Base-by-base conservation (phyloP, 176 grass and related monocot species). In the Bothriochloa decipiens region DNA sequence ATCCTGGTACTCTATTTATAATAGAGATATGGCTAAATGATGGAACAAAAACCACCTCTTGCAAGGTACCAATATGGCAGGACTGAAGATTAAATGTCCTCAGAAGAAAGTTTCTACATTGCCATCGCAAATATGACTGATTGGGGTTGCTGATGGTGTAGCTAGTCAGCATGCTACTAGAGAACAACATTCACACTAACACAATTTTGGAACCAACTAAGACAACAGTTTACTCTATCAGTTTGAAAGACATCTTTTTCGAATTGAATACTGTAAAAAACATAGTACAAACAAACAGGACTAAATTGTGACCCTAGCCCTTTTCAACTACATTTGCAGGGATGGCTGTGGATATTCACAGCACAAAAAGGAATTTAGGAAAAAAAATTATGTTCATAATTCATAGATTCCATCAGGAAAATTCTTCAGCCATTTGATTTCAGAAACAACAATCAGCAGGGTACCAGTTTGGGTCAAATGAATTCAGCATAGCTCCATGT, bases 1-100 rank as follows among this genome's bases (percentile, higher is more conserved):
- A 80, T 40, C 83, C 57, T 79, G 37, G 2, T 50, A 86, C 6
- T 27, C 8, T 29, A 74, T 74, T 49, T 61, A 69, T 41, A 61
- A 60, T 37, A 65, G 63, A 42, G 35, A 69, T 26, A 75, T 1
- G n/a, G 63, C 11, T 37, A 69, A 39, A 81, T 33, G 60, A 4
- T 75, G 62, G 65, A 77, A 82, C 72, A 62, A 69, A n/a, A 72
- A 43, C 79, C 20, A 3, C 46, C 68, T 25, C 1, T 12, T 35
- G 58, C 43, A 66, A 75, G 16, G 46, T 32, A 58, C 25, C 11
- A 68, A 62, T 45, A 72, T 33, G 58, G 18, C 6, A 35, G 41
- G 20, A 46, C 6, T 53, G 2, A 58, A 62, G 5, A 72, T 62
- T 17, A 22, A 45, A 32, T 15, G 11, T 25, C 11, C 6, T 12